Evolutionary conservation across 2,329 filamentous ascomycete species (phyloP).

Genomic region (Fusarium decemcellulare): DNA sequence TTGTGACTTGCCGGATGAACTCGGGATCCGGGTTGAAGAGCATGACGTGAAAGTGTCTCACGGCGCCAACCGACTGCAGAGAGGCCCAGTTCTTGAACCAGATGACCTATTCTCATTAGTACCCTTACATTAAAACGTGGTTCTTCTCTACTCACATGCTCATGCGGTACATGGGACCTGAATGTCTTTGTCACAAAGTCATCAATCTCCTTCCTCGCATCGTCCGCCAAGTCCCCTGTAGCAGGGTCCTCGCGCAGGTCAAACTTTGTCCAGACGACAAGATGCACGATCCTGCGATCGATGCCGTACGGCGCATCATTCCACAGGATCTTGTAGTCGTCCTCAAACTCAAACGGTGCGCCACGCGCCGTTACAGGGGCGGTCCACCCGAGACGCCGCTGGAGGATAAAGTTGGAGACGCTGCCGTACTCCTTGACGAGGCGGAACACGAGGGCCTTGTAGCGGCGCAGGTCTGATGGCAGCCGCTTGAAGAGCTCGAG

Average conservation of each 20-base stretch:
- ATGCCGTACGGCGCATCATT: constrained; percentile 98
- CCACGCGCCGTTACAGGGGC: constrained; percentile 53
- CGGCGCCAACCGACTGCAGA: constrained; percentile 86
- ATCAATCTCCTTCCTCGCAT: constrained; percentile 76
- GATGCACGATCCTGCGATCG: constrained; percentile 81
- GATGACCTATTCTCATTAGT: constrained; percentile 49
- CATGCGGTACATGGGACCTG: constrained; percentile 62
- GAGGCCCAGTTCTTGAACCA: constrained; percentile 84
- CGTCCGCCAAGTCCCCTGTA: constrained; percentile 77
- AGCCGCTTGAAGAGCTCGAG: constrained; percentile 83
- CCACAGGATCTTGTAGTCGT: constrained; percentile 80
- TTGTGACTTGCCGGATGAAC: constrained; percentile 80
- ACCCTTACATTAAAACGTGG: too few species aligned
- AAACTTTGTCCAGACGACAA: constrained; percentile 96
- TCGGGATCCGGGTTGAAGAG: constrained; percentile 80
- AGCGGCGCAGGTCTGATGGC: constrained; percentile 84
- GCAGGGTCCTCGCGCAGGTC: constrained; percentile 76
- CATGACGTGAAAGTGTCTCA: constrained; percentile 98
- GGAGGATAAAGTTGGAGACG: constrained; percentile 82
- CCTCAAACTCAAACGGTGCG: constrained; percentile 59
- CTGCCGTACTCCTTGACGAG: constrained; percentile 80
- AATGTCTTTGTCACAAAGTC: constrained; percentile 80
- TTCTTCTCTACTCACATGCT: constrained; percentile 62
- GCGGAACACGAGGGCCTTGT: constrained; percentile 77
- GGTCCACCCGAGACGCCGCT: constrained; percentile 79